Percentiles rank a stretch among this genome's conserved stretches.
phyloP scores from a whole-genome alignment of 495 filamentous ascomycete genomes.

The Podospora fimiseda region DNA sequence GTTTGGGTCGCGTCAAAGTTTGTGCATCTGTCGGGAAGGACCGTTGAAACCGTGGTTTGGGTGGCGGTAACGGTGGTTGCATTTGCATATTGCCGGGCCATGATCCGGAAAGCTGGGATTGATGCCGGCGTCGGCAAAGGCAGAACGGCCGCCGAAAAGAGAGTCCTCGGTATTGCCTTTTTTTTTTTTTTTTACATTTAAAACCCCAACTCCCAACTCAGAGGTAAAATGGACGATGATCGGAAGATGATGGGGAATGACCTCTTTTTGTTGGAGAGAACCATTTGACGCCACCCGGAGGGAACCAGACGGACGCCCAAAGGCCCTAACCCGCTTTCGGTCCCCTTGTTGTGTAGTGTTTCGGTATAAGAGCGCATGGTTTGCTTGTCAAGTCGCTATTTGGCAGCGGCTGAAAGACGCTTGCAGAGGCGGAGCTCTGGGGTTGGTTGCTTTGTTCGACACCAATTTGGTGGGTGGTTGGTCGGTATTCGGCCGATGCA shows the following conservation, averaged over 20 bases:
- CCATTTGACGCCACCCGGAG: neutral
- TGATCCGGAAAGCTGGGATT: neutral
- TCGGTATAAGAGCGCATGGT: neutral
- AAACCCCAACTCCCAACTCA: no score
- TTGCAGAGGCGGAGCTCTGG: neutral
- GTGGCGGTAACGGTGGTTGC: neutral
- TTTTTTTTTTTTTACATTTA: no score
- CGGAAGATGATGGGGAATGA: no score
- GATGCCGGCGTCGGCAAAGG: neutral
- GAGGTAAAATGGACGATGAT: no score
- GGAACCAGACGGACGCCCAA: neutral
- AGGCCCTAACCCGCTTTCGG: neutral
- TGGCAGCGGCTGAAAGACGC: neutral
- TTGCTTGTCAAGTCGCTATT: neutral
- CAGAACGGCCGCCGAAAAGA: neutral
- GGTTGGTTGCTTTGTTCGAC: neutral
- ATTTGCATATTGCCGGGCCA: neutral
- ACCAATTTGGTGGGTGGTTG: no score
- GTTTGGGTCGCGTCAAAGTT: slow-evolving; percentile 19
- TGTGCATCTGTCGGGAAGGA: neutral
- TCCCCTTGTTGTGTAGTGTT: neutral
- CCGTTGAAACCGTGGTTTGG: neutral
- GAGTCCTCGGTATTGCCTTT: neutral
- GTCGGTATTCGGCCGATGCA: neutral
- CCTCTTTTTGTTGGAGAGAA: neutral